These are phyloP conservation scores for Delonix regia DNA, from an alignment of 306 rosid genomes.

Conservation along the genomic window DNA sequence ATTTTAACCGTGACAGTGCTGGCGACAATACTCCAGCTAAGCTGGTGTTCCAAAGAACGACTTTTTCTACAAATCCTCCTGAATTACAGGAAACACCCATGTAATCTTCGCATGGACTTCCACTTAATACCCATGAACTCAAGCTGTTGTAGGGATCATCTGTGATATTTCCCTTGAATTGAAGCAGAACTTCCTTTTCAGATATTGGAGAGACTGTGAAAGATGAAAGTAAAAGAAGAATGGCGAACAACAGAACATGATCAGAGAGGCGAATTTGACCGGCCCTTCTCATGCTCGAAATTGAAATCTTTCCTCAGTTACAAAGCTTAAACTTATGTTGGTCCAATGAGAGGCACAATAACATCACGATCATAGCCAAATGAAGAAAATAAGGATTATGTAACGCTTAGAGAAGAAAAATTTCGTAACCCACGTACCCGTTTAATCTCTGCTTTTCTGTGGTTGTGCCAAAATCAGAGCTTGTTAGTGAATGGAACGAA, in stretches of 20 bases:
- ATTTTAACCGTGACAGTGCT: constrained; percentile 69
- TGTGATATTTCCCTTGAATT: constrained; percentile 74
- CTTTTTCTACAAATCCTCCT: constrained; percentile 80
- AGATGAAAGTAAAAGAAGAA: constrained; percentile 47
- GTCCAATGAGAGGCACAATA: constrained; percentile 42
- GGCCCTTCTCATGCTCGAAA: constrained; percentile 78
- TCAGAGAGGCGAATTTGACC: constrained; percentile 49
- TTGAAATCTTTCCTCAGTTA: constrained; percentile 31
- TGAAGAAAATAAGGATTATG: not conserved
- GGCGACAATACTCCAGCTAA: constrained; percentile 77
- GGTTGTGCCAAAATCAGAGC: constrained; percentile 6
- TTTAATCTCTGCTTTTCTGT: constrained; percentile 31
- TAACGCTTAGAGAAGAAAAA: not conserved
- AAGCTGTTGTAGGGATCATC: constrained; percentile 67
- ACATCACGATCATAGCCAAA: constrained; percentile 37
- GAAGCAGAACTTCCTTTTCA: constrained; percentile 85
- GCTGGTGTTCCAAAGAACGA: constrained; percentile 83
- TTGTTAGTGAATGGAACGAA: constrained; percentile 38
- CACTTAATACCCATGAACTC: constrained; percentile 65
- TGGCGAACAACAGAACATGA: constrained; percentile 65
- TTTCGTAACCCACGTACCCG: not conserved
- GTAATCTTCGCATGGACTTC: constrained; percentile 70
- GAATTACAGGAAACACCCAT: constrained; percentile 68
- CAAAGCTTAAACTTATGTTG: constrained; percentile 33
- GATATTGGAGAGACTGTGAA: constrained; percentile 49